A percentile compares a stretch with the other conserved stretches of the same genome.
phyloP scores from a whole-genome alignment of 2,329 filamentous ascomycete species.

The Penicillium oxalicum region DNA sequence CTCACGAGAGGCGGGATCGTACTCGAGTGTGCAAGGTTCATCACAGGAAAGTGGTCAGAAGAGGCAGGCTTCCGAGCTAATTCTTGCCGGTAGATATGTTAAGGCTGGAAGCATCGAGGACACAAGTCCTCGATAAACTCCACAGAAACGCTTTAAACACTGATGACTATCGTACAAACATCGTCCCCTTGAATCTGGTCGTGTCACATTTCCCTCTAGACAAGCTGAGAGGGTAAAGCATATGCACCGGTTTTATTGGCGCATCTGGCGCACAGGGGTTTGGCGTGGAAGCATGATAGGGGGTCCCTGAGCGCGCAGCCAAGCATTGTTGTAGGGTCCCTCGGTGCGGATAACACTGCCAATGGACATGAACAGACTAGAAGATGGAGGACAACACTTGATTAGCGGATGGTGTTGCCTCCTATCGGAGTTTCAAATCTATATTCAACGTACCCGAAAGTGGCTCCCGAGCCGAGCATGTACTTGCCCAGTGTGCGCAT shows the following conservation, averaged over 20 bases:
- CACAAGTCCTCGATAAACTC: too few relatives aligned
- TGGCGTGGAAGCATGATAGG: constrained; percentile 62
- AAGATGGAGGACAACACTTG: not conserved
- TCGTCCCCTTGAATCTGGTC: constrained; percentile 14
- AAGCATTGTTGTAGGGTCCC: constrained; percentile 69
- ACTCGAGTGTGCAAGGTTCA: too few relatives aligned
- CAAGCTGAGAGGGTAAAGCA: constrained; percentile 4
- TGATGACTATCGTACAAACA: constrained; percentile 27
- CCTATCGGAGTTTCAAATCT: constrained; percentile 28
- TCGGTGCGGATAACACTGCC: constrained; percentile 94
- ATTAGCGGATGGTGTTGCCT: not conserved
- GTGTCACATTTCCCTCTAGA: constrained; percentile 18
- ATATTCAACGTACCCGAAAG: constrained; percentile 65
- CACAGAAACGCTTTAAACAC: constrained; percentile 12
- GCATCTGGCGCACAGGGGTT: constrained; percentile 27
- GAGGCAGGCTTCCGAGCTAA: too few relatives aligned
- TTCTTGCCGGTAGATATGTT: too few relatives aligned
- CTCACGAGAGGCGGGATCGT: too few relatives aligned
- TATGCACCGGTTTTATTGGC: constrained; percentile 23
- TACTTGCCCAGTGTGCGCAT: constrained; percentile 93
- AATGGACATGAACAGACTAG: constrained; percentile 94
- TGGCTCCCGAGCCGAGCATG: constrained; percentile 90
- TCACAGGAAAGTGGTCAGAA: too few relatives aligned
- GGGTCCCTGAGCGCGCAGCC: constrained; percentile 64
- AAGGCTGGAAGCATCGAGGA: too few relatives aligned